Conservation (phyloP, 805 yeast genomes). For the Metschnikowia vanudenii region DNA sequence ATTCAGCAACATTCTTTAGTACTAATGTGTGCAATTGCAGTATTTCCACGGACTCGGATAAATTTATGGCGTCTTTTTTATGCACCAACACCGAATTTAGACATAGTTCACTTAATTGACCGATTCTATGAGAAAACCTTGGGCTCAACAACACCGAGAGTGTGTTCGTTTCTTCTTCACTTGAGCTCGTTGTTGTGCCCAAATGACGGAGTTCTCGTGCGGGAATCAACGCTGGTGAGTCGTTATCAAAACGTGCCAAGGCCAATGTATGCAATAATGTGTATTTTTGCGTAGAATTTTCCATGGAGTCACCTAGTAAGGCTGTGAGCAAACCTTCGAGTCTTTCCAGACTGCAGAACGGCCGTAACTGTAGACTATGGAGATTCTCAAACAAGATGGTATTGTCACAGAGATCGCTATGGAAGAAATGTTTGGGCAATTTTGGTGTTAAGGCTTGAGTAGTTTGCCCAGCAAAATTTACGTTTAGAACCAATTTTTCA, state of each 20-base stretch:
- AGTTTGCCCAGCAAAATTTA: background rate
- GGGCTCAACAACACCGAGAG: background rate
- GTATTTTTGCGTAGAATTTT: too few relatives aligned
- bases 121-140: constrained; percentile 10
- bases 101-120: constrained; percentile 21
- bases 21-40: constrained; percentile 26
- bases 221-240: background rate
- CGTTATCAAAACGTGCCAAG: constrained; percentile 22
- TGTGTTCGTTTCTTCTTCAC: constrained; percentile 4
- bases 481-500: constrained; percentile 8
- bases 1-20: constrained; percentile 37
- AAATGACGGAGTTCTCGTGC: background rate
- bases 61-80: constrained; percentile 22
- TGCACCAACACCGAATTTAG: constrained; percentile 26
- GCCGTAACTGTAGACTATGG: constrained; percentile 32
- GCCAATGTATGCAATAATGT: too few relatives aligned
- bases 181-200: background rate
- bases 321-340: constrained; percentile 21
- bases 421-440: too few relatives aligned
- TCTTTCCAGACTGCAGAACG: constrained; percentile 30
- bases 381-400: constrained; percentile 20
- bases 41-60: constrained; percentile 22
- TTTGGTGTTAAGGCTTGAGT: background rate
- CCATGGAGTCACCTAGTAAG: constrained; percentile 11
- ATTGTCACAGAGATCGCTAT: too few relatives aligned